phyloP scores from a whole-genome alignment of 1,284 basidiomycete genomes.

The Ceratobasidium sp. region DNA sequence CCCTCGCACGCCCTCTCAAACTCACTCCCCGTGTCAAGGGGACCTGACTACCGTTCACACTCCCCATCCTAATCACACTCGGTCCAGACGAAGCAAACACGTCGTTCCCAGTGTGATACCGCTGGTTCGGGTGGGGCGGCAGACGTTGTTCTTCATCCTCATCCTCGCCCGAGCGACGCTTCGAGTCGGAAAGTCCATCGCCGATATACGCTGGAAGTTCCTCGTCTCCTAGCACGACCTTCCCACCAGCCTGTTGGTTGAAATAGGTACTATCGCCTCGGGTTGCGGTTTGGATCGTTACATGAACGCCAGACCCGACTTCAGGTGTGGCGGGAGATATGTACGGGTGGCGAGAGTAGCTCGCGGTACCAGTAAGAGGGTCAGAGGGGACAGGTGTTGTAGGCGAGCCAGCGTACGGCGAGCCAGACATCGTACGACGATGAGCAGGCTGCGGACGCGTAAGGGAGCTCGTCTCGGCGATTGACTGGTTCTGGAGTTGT shows the following conservation, averaged over 20 bases:
- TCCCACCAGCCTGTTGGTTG: not conserved
- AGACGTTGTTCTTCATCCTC: constrained; percentile 12
- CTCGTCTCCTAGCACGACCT: constrained; percentile 22
- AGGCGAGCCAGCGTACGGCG: not conserved
- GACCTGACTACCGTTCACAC: constrained; percentile 2
- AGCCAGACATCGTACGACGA: constrained; percentile 12
- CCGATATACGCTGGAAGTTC: constrained; percentile 21
- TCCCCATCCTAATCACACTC: constrained; percentile 33
- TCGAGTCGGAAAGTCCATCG: constrained; percentile 30
- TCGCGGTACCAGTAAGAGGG: not conserved
- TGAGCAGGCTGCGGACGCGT: constrained; percentile 11
- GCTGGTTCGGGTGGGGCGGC: constrained; percentile 5
- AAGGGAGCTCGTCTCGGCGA: not conserved
- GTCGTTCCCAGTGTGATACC: not conserved
- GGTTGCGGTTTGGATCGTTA: constrained; percentile 23
- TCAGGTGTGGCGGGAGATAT: not conserved
- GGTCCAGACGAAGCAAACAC: constrained; percentile 20
- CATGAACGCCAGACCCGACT: not conserved
- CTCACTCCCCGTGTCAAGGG: constrained; percentile 12
- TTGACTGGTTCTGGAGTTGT: not conserved
- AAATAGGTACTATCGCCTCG: constrained; percentile 30
- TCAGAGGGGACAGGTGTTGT: not conserved
- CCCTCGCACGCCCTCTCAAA: constrained; percentile 6
- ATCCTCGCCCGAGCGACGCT: not conserved
- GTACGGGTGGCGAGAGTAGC: not conserved